Conservation (phyloP, 192 early-diverging fungal species). For the Coemansia aciculifera region DNA sequence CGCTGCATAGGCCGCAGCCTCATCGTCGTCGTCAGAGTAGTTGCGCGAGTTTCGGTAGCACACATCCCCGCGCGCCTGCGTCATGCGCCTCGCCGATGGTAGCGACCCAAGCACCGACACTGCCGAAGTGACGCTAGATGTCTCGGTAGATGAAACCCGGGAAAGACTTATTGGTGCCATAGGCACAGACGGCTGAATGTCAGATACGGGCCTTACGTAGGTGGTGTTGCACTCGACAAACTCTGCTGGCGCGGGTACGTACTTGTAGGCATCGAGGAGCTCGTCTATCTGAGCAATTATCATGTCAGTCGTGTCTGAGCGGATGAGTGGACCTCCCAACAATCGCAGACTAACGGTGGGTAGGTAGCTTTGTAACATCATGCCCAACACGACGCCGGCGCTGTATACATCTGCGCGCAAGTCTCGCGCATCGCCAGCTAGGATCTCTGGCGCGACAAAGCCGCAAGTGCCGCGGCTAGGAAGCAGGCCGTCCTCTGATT, state of each 20-base stretch:
- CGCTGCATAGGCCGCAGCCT: conserved; percentile 40
- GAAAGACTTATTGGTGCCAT: not conserved
- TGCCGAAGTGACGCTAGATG: not conserved
- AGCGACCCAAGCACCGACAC: not conserved
- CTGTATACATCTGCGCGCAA: conserved; percentile 66
- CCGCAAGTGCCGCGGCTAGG: conserved; percentile 72
- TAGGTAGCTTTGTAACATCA: conserved; percentile 73
- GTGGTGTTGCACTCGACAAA: conserved; percentile 37
- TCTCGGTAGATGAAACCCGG: not conserved
- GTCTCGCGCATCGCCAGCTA: conserved; percentile 40
- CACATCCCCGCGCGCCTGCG: conserved; percentile 15
- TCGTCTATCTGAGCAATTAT: conserved; percentile 58
- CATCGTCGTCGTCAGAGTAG: conserved; percentile 36
- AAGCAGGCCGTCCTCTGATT: conserved; percentile 27
- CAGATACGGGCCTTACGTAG: not conserved
- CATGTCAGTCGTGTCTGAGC: conserved; percentile 65
- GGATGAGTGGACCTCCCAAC: conserved; percentile 68
- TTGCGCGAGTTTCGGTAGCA: conserved; percentile 25
- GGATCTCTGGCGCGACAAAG: conserved; percentile 70
- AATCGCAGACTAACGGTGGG: conserved; percentile 63
- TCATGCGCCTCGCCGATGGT: not conserved
- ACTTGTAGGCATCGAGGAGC: conserved; percentile 49
- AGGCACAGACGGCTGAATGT: not conserved
- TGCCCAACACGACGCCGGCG: conserved; percentile 68
- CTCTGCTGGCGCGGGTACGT: conserved; percentile 27